Evolutionary conservation across 495 filamentous ascomycete species (phyloP).

Genomic region (Talaromyces adpressus): DNA sequence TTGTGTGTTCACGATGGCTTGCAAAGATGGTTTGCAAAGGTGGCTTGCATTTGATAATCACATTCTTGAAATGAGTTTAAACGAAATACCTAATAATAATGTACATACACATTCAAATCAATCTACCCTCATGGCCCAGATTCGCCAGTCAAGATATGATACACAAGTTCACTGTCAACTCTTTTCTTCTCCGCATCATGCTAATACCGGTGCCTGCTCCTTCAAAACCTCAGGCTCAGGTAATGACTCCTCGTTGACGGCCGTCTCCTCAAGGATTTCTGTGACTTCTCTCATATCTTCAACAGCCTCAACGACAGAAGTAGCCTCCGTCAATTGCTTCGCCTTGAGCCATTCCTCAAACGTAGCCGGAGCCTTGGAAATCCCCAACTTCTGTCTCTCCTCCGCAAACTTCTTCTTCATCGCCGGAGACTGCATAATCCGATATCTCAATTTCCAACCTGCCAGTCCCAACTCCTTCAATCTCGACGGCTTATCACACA

Average conservation of each 20-base stretch:
- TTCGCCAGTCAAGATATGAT: conserved; percentile 4
- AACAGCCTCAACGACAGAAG: conserved; percentile 6
- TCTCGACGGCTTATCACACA: conserved; percentile 63
- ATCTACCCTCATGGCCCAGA: neutral
- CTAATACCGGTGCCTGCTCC: conserved; percentile 1
- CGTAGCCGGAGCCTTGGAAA: conserved; percentile 30
- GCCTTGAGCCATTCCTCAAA: conserved; percentile 35
- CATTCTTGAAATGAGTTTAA: neutral
- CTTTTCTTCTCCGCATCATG: neutral
- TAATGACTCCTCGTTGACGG: neutral
- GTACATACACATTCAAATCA: conserved; percentile 1
- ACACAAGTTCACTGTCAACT: conserved; percentile 2
- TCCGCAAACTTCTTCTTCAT: conserved; percentile 52
- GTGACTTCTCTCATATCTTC: neutral
- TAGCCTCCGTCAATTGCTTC: conserved; percentile 30
- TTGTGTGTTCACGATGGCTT: neutral
- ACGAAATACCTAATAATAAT: conserved; percentile 1
- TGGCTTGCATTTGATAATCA: neutral
- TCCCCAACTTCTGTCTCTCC: conserved; percentile 45
- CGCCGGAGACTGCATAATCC: conserved; percentile 65
- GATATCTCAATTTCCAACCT: conserved; percentile 84
- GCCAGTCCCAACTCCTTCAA: conserved; percentile 78
- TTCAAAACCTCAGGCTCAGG: neutral
- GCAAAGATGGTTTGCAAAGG: neutral
- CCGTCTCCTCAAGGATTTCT: neutral